Base-by-base conservation (phyloP, 257 asterid species). In the Primulina tabacum region DNA sequence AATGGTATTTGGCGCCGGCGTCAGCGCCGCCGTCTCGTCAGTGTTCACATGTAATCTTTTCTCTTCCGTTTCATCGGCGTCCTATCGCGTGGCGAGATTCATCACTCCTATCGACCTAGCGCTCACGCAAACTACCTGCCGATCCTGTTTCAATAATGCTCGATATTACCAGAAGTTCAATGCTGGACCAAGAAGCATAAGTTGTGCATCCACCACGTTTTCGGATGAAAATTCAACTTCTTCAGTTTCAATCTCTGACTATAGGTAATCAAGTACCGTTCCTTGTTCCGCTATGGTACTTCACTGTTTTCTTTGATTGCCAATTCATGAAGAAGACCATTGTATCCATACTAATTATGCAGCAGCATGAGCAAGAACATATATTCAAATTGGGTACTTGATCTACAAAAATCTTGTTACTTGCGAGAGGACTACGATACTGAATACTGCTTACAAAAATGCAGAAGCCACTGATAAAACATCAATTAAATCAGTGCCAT, bases 251-350 rank as follows among this genome's bases (percentile, higher is more conserved):
- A 62, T 73, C 68, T 80, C 86, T 24, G 75, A 75, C 53, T 70
- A 72, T 76, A 80, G 94, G 98, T 92, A 84, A 34, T 53, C 57
- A 55, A 58, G 35, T 4, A 21, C 38, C 34, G 32, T 80, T 71
- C 11, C 50, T 21, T 73, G 77, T 47, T 57, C 14, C 30, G 20
- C 17, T 47, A 11, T 10, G 29, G 33, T 37, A 53, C 6, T 26
- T 71, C 56, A 10, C 29, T 35, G 40, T 68, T 53, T 21, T 43
- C 32, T 8, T 29, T 35, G 40, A 35, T 35, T 35, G 40, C 0
- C 10, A 35, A 35, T 35, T 35, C 40, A 35, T 35, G 40, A 35
- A 8, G 40, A 35, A 35, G 40, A 35, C 29, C 2, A 35, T 35
- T 35, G 8, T 35, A 35, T 35, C 40, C 8, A 35, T 35, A 10